These are phyloP conservation scores for Scutellaria galericulata DNA, from an alignment of 257 asterid species.

Conservation along the genomic window DNA sequence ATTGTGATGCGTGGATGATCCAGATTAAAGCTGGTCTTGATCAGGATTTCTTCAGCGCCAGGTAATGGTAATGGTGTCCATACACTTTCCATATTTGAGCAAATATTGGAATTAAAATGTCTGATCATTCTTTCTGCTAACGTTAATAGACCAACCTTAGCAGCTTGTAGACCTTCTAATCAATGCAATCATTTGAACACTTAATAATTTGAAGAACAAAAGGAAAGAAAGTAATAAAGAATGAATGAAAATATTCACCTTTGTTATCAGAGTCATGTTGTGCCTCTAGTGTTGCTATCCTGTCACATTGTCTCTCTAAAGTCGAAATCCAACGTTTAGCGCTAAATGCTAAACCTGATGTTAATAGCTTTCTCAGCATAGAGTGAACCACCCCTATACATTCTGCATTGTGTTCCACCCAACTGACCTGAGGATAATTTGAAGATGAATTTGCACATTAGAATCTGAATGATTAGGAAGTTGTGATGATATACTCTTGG, in stretches of 20 bases:
- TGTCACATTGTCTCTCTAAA: slow-evolving; percentile 49
- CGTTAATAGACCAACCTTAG: slow-evolving; percentile 43
- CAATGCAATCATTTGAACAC: not conserved
- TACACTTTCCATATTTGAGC: slow-evolving; percentile 41
- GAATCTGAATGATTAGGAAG: too few species aligned
- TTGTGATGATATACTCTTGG: not conserved
- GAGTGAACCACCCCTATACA: slow-evolving; percentile 23
- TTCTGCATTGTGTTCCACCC: slow-evolving; percentile 62
- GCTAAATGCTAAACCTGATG: slow-evolving; percentile 43
- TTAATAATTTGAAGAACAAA: not conserved
- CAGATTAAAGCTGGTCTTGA: slow-evolving; percentile 44
- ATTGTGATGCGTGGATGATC: slow-evolving; percentile 45
- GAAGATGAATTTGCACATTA: not conserved
- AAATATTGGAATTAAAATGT: slow-evolving; percentile 41
- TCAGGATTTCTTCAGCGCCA: slow-evolving; percentile 49
- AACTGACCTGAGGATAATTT: slow-evolving; percentile 47
- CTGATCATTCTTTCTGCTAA: slow-evolving; percentile 51
- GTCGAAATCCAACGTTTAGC: slow-evolving; percentile 64
- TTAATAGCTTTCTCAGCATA: slow-evolving; percentile 37
- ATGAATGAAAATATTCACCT: slow-evolving; percentile 29
- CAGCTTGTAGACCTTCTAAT: slow-evolving; percentile 34
- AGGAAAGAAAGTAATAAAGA: not conserved
- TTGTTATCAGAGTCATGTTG: slow-evolving; percentile 19
- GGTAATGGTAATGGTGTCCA: slow-evolving; percentile 51
- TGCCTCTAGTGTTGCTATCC: slow-evolving; percentile 37